Evolutionary conservation across 129 eudicot genomes (phyloP).

Genomic region (Pittosporum tobira): DNA sequence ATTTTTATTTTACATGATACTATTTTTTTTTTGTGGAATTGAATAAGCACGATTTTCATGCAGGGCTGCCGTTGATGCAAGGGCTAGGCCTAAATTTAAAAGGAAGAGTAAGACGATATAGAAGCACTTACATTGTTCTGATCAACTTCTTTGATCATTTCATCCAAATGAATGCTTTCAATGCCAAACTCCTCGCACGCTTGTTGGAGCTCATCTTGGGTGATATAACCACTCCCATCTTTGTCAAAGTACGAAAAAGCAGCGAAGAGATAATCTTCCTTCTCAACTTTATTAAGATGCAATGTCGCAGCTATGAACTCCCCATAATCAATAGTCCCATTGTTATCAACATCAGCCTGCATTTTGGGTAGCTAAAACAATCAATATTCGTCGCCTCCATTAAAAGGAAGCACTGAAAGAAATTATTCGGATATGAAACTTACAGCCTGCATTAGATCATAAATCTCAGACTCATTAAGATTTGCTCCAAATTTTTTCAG

Average conservation of each 20-base stretch:
- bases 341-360: constrained; percentile 47
- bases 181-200: constrained; percentile 47
- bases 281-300: constrained; percentile 35
- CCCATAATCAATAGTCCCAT: constrained; percentile 44
- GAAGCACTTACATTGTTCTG: constrained; percentile 29
- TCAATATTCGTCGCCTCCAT: too few species aligned
- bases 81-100: too few species aligned
- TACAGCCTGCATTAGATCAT: constrained; percentile 16
- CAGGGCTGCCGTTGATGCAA: too few species aligned
- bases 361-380: too few species aligned
- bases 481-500: constrained; percentile 12
- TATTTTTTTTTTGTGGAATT: too few species aligned
- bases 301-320: constrained; percentile 47
- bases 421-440: too few species aligned
- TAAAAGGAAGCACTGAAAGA: too few species aligned
- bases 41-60: too few species aligned
- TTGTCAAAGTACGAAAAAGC: too few species aligned
- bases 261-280: constrained; percentile 36
- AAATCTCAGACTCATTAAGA: constrained; percentile 1
- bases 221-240: constrained; percentile 48
- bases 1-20: too few species aligned
- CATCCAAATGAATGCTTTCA: constrained; percentile 24
- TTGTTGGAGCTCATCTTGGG: constrained; percentile 42
- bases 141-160: constrained; percentile 36
- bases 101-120: too few species aligned